Evolutionary conservation across 495 filamentous ascomycete species (phyloP), one percentile per base, ranked within the genome.

Genomic region (Annulohypoxylon nitens): DNA sequence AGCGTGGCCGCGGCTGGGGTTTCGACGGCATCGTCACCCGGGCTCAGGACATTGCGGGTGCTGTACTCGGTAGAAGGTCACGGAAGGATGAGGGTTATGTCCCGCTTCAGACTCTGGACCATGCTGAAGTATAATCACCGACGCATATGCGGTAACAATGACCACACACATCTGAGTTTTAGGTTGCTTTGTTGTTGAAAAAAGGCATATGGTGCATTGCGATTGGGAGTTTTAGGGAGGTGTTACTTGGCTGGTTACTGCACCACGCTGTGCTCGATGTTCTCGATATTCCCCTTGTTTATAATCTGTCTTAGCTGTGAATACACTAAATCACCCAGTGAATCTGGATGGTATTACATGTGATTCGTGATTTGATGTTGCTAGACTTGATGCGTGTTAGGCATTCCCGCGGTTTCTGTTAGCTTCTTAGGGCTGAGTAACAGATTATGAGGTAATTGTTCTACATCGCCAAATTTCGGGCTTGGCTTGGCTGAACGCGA

Each of bases 71-170:
- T 45, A 79, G 75, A 60, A 78, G 76, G 60, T 78, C 76, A 50
- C 81, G 81, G 57, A 82, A 83, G 60, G 85, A 86, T 48, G 86
- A 82, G n/a, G 88, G 85, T 10, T 90, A 90, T 77, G 84, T 90
- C 25, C 87, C 88, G 54, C 74, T 90, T 61, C 81, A 84, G 16
- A 84, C 79, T 30, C 75, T 88, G 54, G 86, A 88, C 69, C 66
- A 57, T 67, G 45, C 72, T 26, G 74, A 78, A 59, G 66, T 47
- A 23, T 79, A 71, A 67, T 62, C 14, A 50, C 45, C 45, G 47
- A 23, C 45, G 20, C 69, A 41, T 37, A 39, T 58, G 37, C 25
- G 53, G 18, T 50, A 59, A 16, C 36, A 36, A 58, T 43, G 47
- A 54, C 33, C 37, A n/a, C 34, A 47, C 48, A n/a, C 12, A 23